These are phyloP conservation scores for Monilinia polystroma DNA, from an alignment of 2,329 filamentous ascomycete species.

Conservation along the genomic window DNA sequence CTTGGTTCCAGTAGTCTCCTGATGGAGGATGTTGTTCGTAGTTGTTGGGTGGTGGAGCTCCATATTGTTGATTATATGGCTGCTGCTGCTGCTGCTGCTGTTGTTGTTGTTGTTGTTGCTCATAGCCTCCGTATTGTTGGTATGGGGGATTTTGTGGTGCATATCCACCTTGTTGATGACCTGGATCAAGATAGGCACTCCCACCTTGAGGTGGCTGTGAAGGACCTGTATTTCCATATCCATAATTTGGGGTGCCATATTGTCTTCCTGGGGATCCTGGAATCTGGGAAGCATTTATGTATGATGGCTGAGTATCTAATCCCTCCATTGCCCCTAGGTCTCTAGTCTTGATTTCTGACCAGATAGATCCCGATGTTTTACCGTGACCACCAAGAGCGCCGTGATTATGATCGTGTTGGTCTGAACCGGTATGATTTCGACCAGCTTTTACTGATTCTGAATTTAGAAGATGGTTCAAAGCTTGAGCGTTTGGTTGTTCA, in stretches of 20 bases:
- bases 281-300: slow-evolving; percentile 28
- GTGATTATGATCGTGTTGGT: slow-evolving; percentile 38
- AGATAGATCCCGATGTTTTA: slow-evolving; percentile 58
- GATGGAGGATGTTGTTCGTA: slow-evolving; percentile 18
- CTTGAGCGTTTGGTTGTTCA: slow-evolving; percentile 62
- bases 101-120: slow-evolving; percentile 21
- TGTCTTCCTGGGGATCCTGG: slow-evolving; percentile 30
- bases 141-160: slow-evolving; percentile 25
- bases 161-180: slow-evolving; percentile 26
- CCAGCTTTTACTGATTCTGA: slow-evolving; percentile 81
- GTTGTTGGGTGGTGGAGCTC: slow-evolving; percentile 27
- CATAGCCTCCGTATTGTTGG: slow-evolving; percentile 20
- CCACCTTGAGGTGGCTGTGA: slow-evolving; percentile 30
- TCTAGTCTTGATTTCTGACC: slow-evolving; percentile 59
- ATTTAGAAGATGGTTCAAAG: slow-evolving; percentile 72
- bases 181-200: slow-evolving; percentile 31
- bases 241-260: slow-evolving; percentile 33
- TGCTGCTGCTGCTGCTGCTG: slow-evolving; percentile 22
- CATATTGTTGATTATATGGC: slow-evolving; percentile 26
- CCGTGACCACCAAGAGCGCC: slow-evolving; percentile 48
- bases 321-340: slow-evolving; percentile 57
- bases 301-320: slow-evolving; percentile 44
- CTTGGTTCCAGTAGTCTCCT: slow-evolving; percentile 24
- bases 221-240: slow-evolving; percentile 32
- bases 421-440: slow-evolving; percentile 67